These are phyloP conservation scores for Trichoderma hamatum DNA, from an alignment of 2,329 filamentous ascomycete species.

Conservation along the genomic window DNA sequence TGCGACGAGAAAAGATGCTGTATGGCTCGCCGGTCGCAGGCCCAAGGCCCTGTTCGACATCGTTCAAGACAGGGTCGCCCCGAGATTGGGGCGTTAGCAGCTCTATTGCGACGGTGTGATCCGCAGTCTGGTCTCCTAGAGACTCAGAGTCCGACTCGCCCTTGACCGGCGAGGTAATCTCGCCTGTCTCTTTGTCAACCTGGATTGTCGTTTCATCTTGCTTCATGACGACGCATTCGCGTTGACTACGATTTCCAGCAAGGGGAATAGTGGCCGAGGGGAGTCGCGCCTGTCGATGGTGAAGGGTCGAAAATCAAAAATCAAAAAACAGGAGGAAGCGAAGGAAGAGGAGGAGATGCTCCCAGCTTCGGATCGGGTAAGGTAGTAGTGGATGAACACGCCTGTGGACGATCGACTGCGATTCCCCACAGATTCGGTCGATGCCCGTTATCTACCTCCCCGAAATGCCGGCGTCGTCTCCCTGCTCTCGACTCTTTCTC, in stretches of 20 bases:
- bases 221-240: conserved; percentile 22
- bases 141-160: background rate
- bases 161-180: background rate
- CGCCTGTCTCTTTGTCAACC: conserved; percentile 3
- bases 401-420: conserved; percentile 25
- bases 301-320: background rate
- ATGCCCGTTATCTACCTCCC: conserved; percentile 22
- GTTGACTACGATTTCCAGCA: background rate
- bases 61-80: background rate
- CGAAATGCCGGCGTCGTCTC: background rate
- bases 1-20: conserved; percentile 39
- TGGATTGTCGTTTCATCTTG: conserved; percentile 13
- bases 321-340: background rate
- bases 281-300: background rate
- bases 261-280: background rate
- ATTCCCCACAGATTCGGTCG: conserved; percentile 29
- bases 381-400: conserved; percentile 19
- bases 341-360: conserved; percentile 8
- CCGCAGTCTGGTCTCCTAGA: background rate
- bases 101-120: background rate
- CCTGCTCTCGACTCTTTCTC: background rate
- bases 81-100: background rate
- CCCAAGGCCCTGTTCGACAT: conserved; percentile 11
- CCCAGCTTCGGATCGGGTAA: conserved; percentile 16
- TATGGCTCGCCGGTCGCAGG: conserved; percentile 30